phyloP scores from a whole-genome alignment of 2,329 filamentous ascomycete genomes.

The Neofusicoccum laricinum region DNA sequence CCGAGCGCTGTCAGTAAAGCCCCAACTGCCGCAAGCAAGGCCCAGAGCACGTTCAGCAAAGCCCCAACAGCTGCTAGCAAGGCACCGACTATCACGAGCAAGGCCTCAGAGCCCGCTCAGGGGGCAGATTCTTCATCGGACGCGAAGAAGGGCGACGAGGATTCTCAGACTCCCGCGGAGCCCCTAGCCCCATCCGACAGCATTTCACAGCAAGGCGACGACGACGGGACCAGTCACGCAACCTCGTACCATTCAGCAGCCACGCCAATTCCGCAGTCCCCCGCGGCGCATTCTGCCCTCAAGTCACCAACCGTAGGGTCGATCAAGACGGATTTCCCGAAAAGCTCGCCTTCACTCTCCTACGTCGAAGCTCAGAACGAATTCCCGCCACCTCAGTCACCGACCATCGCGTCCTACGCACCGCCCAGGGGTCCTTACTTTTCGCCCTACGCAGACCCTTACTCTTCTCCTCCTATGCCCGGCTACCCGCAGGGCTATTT shows the following conservation, averaged over 20 bases:
- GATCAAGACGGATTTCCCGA: not conserved
- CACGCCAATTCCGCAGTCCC: not conserved
- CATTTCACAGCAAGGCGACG: slow-evolving; percentile 13
- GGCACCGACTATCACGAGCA: not conserved
- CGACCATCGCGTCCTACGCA: not conserved
- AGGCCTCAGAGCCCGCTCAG: not conserved
- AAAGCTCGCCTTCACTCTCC: slow-evolving; percentile 8
- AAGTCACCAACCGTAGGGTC: slow-evolving; percentile 1
- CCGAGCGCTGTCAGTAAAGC: not conserved
- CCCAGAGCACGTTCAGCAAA: not conserved
- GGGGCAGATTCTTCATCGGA: not conserved
- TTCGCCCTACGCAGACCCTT: slow-evolving; percentile 26
- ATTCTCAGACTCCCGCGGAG: not conserved
- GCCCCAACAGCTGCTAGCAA: not conserved
- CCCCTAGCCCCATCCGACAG: slow-evolving; percentile 3
- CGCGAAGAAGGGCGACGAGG: not conserved
- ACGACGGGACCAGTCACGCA: slow-evolving; percentile 5
- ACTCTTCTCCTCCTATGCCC: slow-evolving; percentile 65
- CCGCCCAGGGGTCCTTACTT: slow-evolving; percentile 22
- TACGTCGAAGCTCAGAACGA: slow-evolving; percentile 10
- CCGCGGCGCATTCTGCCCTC: not conserved
- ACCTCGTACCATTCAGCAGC: not conserved
- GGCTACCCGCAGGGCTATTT: slow-evolving; percentile 38
- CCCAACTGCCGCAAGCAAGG: not conserved
- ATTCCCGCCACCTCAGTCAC: not conserved